Evolutionary conservation across 352 stramenopile species (phyloP).

Genomic region (Phytopythium ostracodes): DNA sequence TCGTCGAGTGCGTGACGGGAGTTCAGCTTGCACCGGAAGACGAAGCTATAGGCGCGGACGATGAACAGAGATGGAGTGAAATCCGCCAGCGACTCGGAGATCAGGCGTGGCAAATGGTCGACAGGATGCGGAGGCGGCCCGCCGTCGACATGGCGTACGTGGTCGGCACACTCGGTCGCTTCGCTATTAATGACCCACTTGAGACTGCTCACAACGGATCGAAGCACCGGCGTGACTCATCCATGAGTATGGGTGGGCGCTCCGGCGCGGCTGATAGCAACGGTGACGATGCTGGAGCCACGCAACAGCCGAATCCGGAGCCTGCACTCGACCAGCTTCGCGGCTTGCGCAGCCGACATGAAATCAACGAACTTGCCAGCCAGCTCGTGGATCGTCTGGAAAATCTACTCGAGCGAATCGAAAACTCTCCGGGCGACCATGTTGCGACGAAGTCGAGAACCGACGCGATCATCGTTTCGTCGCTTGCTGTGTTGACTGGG

Average conservation of each 20-base stretch:
- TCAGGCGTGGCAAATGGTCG: neutral
- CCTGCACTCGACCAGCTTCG: neutral
- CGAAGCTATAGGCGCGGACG: no score
- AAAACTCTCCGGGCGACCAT: neutral
- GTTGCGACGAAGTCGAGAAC: neutral
- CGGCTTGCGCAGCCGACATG: neutral
- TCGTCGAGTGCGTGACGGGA: neutral
- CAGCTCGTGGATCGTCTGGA: neutral
- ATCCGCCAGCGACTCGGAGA: neutral
- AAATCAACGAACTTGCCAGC: neutral
- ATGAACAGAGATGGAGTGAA: neutral
- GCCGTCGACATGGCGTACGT: neutral
- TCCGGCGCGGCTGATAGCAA: neutral
- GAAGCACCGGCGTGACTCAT: neutral
- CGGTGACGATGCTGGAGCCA: neutral
- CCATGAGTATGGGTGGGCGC: no score
- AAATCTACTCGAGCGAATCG: neutral
- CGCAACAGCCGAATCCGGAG: no score
- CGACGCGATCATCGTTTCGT: neutral
- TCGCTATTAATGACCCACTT: neutral
- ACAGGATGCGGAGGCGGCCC: neutral
- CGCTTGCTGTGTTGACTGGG: neutral
- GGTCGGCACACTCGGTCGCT: neutral
- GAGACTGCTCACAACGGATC: neutral
- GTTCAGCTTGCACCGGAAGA: neutral